Evolutionary conservation across 257 asterid genomes (phyloP).

Genomic region (Gentiana macrophylla): DNA sequence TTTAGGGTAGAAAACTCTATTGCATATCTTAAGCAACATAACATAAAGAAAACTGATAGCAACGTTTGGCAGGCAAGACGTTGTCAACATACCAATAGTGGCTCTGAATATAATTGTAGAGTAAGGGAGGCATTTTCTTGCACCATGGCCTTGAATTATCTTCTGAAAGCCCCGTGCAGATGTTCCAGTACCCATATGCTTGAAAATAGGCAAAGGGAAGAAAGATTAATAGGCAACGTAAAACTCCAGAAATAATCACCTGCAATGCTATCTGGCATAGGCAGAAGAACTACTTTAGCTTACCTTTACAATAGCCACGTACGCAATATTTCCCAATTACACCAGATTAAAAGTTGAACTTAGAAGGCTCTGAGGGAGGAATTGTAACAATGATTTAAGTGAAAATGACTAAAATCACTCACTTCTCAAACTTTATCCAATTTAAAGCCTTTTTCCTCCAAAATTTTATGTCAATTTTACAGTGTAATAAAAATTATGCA

Average conservation of each 20-base stretch:
- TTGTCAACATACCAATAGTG: slow-evolving; percentile 71
- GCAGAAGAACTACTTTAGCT: neutral
- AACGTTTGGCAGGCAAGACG: slow-evolving; percentile 5
- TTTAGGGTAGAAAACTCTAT: neutral
- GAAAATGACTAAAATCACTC: no score
- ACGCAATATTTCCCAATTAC: neutral
- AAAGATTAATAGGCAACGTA: slow-evolving; percentile 47
- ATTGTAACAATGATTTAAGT: no score
- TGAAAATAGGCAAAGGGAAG: slow-evolving; percentile 68
- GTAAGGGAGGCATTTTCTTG: slow-evolving; percentile 82
- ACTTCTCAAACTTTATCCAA: no score
- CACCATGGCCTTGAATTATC: slow-evolving; percentile 86
- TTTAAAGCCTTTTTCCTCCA: no score
- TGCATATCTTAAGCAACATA: neutral
- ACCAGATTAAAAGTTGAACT: neutral
- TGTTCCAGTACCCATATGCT: slow-evolving; percentile 66
- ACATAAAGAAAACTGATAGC: neutral
- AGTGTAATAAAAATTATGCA: no score
- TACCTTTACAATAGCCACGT: neutral
- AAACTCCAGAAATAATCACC: slow-evolving; percentile 52
- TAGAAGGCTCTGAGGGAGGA: no score
- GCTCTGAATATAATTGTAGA: slow-evolving; percentile 86
- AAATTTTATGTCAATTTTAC: no score
- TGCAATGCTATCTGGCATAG: slow-evolving; percentile 37
- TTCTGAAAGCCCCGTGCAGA: slow-evolving; percentile 42